These are phyloP conservation scores for Cutaneotrichosporon arboriforme DNA, from an alignment of 1,284 basidiomycete species.

Conservation along the genomic window DNA sequence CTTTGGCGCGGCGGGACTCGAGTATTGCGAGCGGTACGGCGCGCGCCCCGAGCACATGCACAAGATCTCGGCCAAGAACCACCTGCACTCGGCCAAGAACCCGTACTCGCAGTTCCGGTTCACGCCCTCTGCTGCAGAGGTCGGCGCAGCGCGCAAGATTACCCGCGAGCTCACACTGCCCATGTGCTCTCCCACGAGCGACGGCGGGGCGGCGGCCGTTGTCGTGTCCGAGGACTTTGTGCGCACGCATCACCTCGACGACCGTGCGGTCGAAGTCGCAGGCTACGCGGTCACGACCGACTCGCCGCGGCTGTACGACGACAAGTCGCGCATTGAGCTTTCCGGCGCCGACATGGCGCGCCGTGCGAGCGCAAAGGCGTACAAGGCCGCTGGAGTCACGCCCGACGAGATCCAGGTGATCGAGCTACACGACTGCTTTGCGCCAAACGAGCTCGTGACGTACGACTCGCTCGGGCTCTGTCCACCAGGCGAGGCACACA, in stretches of 20 bases:
- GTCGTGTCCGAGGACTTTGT: constrained; percentile 19
- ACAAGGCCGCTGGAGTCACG: constrained; percentile 13
- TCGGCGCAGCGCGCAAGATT: constrained; percentile 14
- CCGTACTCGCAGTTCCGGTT: constrained; percentile 24
- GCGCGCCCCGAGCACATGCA: constrained; percentile 11
- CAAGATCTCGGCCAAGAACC: constrained; percentile 22
- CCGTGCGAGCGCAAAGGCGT: constrained; percentile 12
- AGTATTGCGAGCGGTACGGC: constrained; percentile 19
- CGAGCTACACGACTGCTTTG: constrained; percentile 24
- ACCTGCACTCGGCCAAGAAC: constrained; percentile 18
- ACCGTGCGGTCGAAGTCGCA: constrained; percentile 20
- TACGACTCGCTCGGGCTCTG: constrained; percentile 17
- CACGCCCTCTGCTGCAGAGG: constrained; percentile 13
- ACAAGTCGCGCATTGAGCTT: constrained; percentile 17
- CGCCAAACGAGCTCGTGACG: constrained; percentile 22
- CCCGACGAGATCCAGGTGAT: constrained; percentile 19
- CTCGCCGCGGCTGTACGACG: constrained; percentile 15
- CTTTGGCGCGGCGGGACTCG: constrained; percentile 19
- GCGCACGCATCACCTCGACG: constrained; percentile 11
- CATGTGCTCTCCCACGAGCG: constrained; percentile 21
- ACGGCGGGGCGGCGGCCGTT: constrained; percentile 16
- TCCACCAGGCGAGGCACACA: constrained; percentile 13
- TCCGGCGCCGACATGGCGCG: constrained; percentile 18
- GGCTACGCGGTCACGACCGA: constrained; percentile 16
- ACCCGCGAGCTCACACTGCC: constrained; percentile 20